Percentiles rank a stretch among this genome's conserved stretches.
Conservation (phyloP, 2,329 filamentous ascomycete genomes). For the Monosporascus sp. region DNA sequence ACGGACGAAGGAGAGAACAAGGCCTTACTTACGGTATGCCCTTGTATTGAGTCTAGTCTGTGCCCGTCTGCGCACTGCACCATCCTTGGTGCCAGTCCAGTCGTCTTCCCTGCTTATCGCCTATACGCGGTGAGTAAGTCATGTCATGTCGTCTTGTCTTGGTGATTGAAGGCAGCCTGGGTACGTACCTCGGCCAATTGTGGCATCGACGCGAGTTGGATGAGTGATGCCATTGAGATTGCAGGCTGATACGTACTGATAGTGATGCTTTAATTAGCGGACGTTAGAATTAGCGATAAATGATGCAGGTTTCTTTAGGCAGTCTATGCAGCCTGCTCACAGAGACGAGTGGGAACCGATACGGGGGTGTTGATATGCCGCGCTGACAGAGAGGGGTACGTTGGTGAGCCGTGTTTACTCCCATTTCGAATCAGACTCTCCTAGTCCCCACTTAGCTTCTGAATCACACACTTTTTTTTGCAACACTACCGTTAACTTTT, state of each 20-base stretch:
- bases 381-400: slow-evolving; percentile 4
- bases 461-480: too few species aligned
- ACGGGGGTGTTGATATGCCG: slow-evolving; percentile 6
- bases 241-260: slow-evolving; percentile 13
- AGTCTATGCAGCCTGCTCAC: slow-evolving; percentile 19
- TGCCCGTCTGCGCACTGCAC: slow-evolving; percentile 32
- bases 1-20: slow-evolving; percentile 8
- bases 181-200: slow-evolving; percentile 33
- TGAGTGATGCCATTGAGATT: slow-evolving; percentile 12
- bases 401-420: neutral
- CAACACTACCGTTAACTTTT: too few species aligned
- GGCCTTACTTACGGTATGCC: slow-evolving; percentile 34
- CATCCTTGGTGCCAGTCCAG: slow-evolving; percentile 40
- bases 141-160: slow-evolving; percentile 4
- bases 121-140: slow-evolving; percentile 26
- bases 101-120: slow-evolving; percentile 35
- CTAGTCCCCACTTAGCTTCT: too few species aligned
- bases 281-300: slow-evolving; percentile 3
- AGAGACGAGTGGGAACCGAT: slow-evolving; percentile 2
- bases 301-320: slow-evolving; percentile 2
- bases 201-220: slow-evolving; percentile 28
- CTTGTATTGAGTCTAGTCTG: slow-evolving; percentile 42
- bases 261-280: slow-evolving; percentile 12
- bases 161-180: slow-evolving; percentile 3
- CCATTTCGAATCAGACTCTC: too few species aligned